These are phyloP conservation scores for Neurospora sp. DNA, from an alignment of 495 filamentous ascomycete genomes.

Conservation along the genomic window DNA sequence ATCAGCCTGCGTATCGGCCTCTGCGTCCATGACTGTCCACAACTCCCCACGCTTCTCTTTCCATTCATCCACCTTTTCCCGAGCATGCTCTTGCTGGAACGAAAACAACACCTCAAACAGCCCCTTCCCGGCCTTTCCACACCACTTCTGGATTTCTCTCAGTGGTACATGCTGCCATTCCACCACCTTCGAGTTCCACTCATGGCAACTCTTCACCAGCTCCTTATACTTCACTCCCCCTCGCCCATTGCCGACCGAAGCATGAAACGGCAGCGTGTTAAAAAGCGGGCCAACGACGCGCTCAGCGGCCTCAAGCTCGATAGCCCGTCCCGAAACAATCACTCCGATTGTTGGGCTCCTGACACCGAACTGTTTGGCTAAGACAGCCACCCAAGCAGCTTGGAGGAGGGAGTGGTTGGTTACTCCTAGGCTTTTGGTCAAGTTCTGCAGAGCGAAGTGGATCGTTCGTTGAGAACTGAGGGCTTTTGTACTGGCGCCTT, in stretches of 20 bases:
- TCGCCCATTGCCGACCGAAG: neutral
- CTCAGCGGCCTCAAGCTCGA: conserved; percentile 57
- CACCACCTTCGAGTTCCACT: conserved; percentile 48
- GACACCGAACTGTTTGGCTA: conserved; percentile 27
- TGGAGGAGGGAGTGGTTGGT: conserved; percentile 69
- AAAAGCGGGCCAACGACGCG: conserved; percentile 74
- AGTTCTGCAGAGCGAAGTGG: conserved; percentile 30
- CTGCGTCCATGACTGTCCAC: conserved; percentile 46
- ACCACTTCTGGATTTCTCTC: conserved; percentile 64
- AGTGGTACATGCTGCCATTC: conserved; percentile 63
- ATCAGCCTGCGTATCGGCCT: conserved; percentile 34
- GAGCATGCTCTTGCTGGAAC: conserved; percentile 47
- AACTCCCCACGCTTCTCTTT: too few species aligned
- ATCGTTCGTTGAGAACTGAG: conserved; percentile 11
- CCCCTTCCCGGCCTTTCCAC: conserved; percentile 36
- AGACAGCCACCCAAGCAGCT: conserved; percentile 54
- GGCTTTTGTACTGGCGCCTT: neutral
- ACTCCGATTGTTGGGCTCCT: conserved; percentile 45
- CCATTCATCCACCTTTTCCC: too few species aligned
- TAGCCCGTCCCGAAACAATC: conserved; percentile 59
- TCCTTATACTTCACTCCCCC: conserved; percentile 17
- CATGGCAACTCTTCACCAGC: conserved; percentile 45
- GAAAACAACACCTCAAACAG: conserved; percentile 83
- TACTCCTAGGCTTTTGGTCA: conserved; percentile 48
- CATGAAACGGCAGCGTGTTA: conserved; percentile 72